phyloP scores from a whole-genome alignment of 768 basidiomycete species.

The Hortiboletus campestris region DNA sequence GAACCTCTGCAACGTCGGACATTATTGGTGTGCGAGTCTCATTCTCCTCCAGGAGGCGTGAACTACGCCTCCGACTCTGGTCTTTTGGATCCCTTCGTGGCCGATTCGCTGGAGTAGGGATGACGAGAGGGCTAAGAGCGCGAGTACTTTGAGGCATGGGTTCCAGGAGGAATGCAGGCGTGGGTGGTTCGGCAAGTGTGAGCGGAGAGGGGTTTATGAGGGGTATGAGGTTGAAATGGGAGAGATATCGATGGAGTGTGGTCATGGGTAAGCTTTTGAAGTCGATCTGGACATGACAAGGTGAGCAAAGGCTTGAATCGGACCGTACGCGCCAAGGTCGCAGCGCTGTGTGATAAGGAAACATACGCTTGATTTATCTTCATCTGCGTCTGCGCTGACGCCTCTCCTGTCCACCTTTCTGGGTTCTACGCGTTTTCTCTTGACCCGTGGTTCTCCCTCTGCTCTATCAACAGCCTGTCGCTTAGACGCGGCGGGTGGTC shows the following conservation, averaged over 20 bases:
- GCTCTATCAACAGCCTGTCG: conserved; percentile 63
- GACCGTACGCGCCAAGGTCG: neutral
- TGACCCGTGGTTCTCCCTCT: conserved; percentile 72
- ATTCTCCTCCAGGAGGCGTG: conserved; percentile 67
- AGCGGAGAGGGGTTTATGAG: conserved; percentile 68
- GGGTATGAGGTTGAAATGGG: conserved; percentile 71
- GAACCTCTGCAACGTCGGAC: conserved; percentile 67
- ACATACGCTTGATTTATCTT: conserved; percentile 32
- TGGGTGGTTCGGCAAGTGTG: conserved; percentile 64
- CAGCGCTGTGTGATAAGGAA: neutral
- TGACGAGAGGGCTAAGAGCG: conserved; percentile 47
- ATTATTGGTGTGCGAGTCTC: conserved; percentile 60
- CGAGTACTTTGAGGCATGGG: conserved; percentile 45
- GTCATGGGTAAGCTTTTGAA: conserved; percentile 67
- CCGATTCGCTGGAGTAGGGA: conserved; percentile 63
- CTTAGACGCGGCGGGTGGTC: conserved; percentile 58
- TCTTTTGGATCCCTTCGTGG: conserved; percentile 69
- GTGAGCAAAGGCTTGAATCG: conserved; percentile 6
- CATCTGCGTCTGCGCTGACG: conserved; percentile 32
- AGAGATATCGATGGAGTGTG: conserved; percentile 69
- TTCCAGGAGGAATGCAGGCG: conserved; percentile 59
- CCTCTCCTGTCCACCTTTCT: conserved; percentile 39
- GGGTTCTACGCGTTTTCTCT: conserved; percentile 67
- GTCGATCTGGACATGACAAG: conserved; percentile 54
- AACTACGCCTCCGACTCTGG: conserved; percentile 60